Conservation (phyloP, 1,139 yeast species). For the Yamadazyma atlantica region DNA sequence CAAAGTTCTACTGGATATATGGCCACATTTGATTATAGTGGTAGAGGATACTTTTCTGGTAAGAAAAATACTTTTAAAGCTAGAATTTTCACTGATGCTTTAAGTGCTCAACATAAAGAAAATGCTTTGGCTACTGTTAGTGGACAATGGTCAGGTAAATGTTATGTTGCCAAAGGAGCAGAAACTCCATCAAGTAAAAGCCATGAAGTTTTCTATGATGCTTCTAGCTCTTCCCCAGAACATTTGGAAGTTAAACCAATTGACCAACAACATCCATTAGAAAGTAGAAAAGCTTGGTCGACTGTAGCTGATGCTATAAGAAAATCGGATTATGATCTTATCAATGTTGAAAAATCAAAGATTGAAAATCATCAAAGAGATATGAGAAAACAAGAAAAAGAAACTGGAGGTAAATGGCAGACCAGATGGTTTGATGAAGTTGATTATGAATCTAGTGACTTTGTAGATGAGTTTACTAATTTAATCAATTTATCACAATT, state of each 20-base stretch:
- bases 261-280: constrained; percentile 72
- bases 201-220: constrained; percentile 68
- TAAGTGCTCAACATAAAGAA: constrained; percentile 50
- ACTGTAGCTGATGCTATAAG: constrained; percentile 87
- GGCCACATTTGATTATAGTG: constrained; percentile 76
- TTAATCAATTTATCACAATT: constrained; percentile 56
- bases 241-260: constrained; percentile 73
- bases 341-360: constrained; percentile 69
- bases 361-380: constrained; percentile 85
- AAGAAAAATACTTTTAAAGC: constrained; percentile 92
- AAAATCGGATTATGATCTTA: constrained; percentile 68
- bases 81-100: constrained; percentile 58
- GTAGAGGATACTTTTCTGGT: constrained; percentile 95
- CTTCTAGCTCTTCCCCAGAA: constrained; percentile 50
- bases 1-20: constrained; percentile 78
- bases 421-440: constrained; percentile 74
- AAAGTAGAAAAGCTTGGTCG: constrained; percentile 82
- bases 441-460: constrained; percentile 38
- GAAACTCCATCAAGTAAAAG: constrained; percentile 34
- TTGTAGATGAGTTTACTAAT: constrained; percentile 36
- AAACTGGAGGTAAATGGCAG: constrained; percentile 62
- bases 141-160: constrained; percentile 92
- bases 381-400: constrained; percentile 68
- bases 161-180: constrained; percentile 49
- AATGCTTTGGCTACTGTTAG: constrained; percentile 72